Base-by-base conservation (phyloP, 176 grass and related monocot species). In the Elaeis guineensis region DNA sequence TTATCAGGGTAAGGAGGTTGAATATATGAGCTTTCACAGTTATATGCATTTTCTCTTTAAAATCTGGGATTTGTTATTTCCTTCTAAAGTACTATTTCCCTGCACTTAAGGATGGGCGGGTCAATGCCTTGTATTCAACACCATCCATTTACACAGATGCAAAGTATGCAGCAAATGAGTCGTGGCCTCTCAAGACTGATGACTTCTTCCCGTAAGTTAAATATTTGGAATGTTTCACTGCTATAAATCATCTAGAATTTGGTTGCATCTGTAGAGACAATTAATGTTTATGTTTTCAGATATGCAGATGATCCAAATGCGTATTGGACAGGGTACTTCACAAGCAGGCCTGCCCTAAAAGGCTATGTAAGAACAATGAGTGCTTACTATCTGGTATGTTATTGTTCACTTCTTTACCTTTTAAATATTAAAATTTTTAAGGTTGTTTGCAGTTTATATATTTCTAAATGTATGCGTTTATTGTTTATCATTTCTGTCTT, bases 71-170 rank as follows among this genome's bases (percentile, higher is more conserved):
- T n/a, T 17, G 35, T 55, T 59, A 23, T 19, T 9, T 55, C 17
- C 23, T 39, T 28, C 32, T 20, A 11, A n/a, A 0, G 8, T 62
- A 44, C 35, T 52, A 58, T 57, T 52, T 59, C 51, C 2, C 22
- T 25, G 26, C 69, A 59, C 72, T 74, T 52, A 79, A 96, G 92
- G 92, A 96, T 82, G 92, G 92, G 30, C 86, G 92, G 70, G 66
- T 96, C 21, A 96, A 96, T 88, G 92, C 86, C 25, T 75, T 96
- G 65, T 96, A 96, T 85, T 96, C 92, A 16, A 96, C 92, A 66
- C 92, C 92, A 69, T 96, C 92, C 52, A 85, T 96, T 79, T 96
- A 96, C 58, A 96, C 92, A 49, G 92, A 96, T 79, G 92, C 92
- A 23, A 96, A 96, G 77, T 87, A 84, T 75, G 78, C 83, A 63